Evolutionary conservation across 1,284 basidiomycete species (phyloP), one percentile per base, ranked within the genome.

Genomic region (Vanrija pseudolonga): DNA sequence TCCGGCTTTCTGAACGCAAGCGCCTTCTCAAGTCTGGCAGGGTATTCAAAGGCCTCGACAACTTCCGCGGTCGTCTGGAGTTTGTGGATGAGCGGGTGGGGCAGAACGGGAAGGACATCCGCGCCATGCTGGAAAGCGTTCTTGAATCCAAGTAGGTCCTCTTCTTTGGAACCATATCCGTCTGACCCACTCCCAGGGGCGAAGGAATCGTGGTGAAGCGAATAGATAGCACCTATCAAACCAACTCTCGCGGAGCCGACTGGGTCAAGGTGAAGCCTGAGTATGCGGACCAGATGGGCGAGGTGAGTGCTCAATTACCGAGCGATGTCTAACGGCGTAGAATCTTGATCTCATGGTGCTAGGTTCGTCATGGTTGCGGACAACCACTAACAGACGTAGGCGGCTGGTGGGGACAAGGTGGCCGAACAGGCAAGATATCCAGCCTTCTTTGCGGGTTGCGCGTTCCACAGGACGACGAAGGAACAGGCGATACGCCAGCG

Each of bases 181-280:
- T 17, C 43, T 57, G 37, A 54, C 26, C 3, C 15, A 14, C 7
- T 14, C 12, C 14, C 52, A 84, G 89, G 55, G 93, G 93, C 5
- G 94, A 96, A 75, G 94, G 94, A 0, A 78, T 98, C 12, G 88
- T 97, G 5, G 81, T 97, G 56, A 98, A 97, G 74, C 87, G 90
- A 64, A 85, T 86, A 0, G 78, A 83, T 45, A 84, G 87, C 0
- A 81, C 84, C 56, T 98, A 98, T 72, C 79, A 84, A 14, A 77
- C 94, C 45, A 91, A 91, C 65, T 89, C 88, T 1, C 81, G 93
- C 50, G 90, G 88, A 63, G 83, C 85, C 66, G 87, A 90, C 64
- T 97, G 94, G 92, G 84, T 94, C 66, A 97, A 97, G 76, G 87
- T 94, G 37, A 97, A 96, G 71, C 93, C 93, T 6, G 93, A 96